Conservation (phyloP, 140 eudicot genomes). For the Oenanthe javanica region DNA sequence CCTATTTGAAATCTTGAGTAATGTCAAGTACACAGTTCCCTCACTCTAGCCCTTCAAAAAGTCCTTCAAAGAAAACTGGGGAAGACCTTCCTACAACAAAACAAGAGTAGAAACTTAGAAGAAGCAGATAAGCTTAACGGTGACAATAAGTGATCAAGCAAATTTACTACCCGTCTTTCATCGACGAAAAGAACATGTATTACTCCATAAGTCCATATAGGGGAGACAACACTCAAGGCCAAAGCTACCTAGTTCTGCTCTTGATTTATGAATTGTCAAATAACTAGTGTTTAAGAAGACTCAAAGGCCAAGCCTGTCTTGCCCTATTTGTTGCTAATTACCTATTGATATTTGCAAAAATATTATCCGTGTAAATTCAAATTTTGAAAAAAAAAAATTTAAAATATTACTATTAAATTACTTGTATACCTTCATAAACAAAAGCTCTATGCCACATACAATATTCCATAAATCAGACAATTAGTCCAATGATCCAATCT, state of each 20-base stretch:
- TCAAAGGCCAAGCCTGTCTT: neutral
- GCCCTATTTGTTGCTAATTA: no score
- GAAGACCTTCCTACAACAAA: constrained; percentile 39
- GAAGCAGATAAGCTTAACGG: neutral
- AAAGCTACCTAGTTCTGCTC: neutral
- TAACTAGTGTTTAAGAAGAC: neutral
- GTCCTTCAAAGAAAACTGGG: constrained; percentile 57
- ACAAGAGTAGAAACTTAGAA: neutral
- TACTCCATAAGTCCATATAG: neutral
- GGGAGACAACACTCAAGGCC: neutral
- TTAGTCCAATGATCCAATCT: neutral
- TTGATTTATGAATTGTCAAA: neutral
- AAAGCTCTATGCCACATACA: neutral
- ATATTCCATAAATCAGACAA: neutral
- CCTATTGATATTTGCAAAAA: neutral
- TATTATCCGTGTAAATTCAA: neutral
- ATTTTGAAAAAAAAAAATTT: neutral
- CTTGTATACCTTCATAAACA: neutral
- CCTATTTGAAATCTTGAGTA: constrained; percentile 4
- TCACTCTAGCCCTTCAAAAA: constrained; percentile 46
- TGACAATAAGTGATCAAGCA: neutral
- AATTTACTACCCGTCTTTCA: neutral
- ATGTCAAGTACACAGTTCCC: neutral
- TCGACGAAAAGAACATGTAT: neutral
- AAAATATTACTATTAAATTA: neutral